Evolutionary conservation across 345 rosid species (phyloP), one percentile per base, ranked within the genome.

Genomic region (Conringia planisiliqua): DNA sequence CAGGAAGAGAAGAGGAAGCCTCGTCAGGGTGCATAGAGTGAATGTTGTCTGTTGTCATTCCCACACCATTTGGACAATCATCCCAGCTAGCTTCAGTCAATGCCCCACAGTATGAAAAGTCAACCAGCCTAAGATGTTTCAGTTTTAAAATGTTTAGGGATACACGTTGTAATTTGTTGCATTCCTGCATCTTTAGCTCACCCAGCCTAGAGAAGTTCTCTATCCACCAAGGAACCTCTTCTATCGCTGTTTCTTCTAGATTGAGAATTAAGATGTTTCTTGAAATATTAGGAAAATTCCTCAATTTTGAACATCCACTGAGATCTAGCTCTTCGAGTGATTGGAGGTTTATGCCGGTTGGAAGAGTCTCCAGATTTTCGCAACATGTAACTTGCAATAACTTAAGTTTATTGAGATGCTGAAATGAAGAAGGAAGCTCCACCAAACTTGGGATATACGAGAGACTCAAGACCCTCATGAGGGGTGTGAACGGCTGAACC

Each of bases 291-390:
- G 71, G 59, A 66, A 66, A 66, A 7, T 0, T 35, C 46, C 9
- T 35, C 10, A 66, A 18, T 13, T 18, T 3, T 16, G 17, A 66
- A 20, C 70, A 67, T 24, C 61, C 50, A 0, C 3, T 1, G 14
- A 67, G 61, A n/a, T 38, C n/a, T 0, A 67, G 62, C 0, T 0
- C 0, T 0, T 0, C 0, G 0, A 22, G 48, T n/a, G 1, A 14
- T 26, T 8, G 1, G 3, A 67, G 16, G 26, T 51, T 52, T 2
- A 38, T 26, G 0, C 4, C 6, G 0, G 10, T 36, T 9, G 72
- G 62, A 52, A 68, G 10, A 38, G 24, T 68, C 61, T 35, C 61
- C 3, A 52, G 24, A 7, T 62, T 60, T 12, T n/a, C n/a, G n/a
- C n/a, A n/a, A n/a, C n/a, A n/a, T n/a, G n/a, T n/a, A n/a, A n/a